Percentiles rank a stretch among this genome's conserved stretches.
Conservation (phyloP, 192 early-diverging fungal genomes). For the Backusella parvicylindrica region DNA sequence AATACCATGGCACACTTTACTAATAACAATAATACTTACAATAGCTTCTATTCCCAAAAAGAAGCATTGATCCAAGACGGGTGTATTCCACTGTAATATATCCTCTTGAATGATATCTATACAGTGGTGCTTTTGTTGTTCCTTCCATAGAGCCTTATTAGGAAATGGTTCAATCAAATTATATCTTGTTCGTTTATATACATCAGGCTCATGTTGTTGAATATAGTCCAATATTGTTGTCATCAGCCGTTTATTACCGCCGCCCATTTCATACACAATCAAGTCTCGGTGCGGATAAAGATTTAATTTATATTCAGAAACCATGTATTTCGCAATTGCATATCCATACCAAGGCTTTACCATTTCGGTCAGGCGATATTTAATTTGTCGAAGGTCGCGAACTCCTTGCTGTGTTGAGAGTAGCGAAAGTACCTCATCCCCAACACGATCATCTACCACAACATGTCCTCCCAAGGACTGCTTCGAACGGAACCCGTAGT, state of each 20-base stretch:
- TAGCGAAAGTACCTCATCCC: neutral
- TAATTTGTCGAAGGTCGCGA: slow-evolving; percentile 58
- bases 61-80: slow-evolving; percentile 74
- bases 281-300: slow-evolving; percentile 60
- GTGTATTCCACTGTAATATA: slow-evolving; percentile 85
- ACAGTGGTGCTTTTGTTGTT: slow-evolving; percentile 44
- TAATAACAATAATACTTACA: slow-evolving; percentile 40
- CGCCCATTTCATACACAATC: slow-evolving; percentile 93
- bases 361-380: slow-evolving; percentile 96
- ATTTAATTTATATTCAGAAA: slow-evolving; percentile 70
- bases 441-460: neutral
- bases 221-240: slow-evolving; percentile 88
- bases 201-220: slow-evolving; percentile 66
- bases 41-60: slow-evolving; percentile 96
- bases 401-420: neutral
- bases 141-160: slow-evolving; percentile 38
- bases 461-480: slow-evolving; percentile 48
- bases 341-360: slow-evolving; percentile 92
- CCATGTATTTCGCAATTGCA: slow-evolving; percentile 86
- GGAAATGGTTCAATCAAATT: slow-evolving; percentile 80
- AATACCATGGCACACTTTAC: neutral
- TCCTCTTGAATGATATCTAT: slow-evolving; percentile 84
- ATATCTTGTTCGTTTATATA: slow-evolving; percentile 81
- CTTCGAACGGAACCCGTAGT: slow-evolving; percentile 96
- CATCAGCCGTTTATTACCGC: slow-evolving; percentile 94